Conservation (phyloP, 805 yeast species). For the Cyberlindnera euphorbiiphila region DNA sequence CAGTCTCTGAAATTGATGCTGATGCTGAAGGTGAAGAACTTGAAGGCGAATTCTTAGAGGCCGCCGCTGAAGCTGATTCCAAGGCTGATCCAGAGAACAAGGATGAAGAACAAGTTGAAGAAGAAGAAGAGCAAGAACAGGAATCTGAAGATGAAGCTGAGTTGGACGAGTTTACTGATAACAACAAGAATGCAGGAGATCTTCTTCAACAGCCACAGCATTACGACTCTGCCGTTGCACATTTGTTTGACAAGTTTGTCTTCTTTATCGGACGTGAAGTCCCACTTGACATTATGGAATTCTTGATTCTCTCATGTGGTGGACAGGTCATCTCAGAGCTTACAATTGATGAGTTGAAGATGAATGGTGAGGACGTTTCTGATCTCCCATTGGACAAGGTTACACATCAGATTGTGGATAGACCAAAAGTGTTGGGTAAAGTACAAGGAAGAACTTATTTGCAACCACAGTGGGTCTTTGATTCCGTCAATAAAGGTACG, state of each 20-base stretch:
- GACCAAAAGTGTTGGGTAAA: constrained; percentile 74
- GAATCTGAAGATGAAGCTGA: constrained; percentile 43
- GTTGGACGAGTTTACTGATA: constrained; percentile 71
- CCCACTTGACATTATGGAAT: constrained; percentile 85
- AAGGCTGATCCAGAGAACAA: constrained; percentile 35
- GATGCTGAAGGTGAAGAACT: constrained; percentile 31
- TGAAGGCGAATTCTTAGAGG: constrained; percentile 46
- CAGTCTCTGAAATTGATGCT: constrained; percentile 28
- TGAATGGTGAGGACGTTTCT: constrained; percentile 29
- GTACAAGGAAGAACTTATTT: constrained; percentile 90
- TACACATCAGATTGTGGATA: constrained; percentile 92
- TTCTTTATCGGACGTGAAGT: constrained; percentile 95
- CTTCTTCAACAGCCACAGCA: constrained; percentile 66
- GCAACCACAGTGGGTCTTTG: constrained; percentile 98
- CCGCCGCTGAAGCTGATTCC: constrained; percentile 42
- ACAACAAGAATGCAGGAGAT: constrained; percentile 62
- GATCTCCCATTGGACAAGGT: constrained; percentile 60
- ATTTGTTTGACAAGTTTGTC: constrained; percentile 66
- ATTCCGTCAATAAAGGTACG: constrained; percentile 73
- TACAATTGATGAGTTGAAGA: constrained; percentile 69
- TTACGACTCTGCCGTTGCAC: constrained; percentile 54
- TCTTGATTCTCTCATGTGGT: constrained; percentile 80
- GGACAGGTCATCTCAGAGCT: constrained; percentile 85
- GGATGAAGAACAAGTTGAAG: constrained; percentile 28
- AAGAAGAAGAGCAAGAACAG: constrained; percentile 34